phyloP scores from a whole-genome alignment of 208 protist genomes.

The Acanthamoeba rhysodes region DNA sequence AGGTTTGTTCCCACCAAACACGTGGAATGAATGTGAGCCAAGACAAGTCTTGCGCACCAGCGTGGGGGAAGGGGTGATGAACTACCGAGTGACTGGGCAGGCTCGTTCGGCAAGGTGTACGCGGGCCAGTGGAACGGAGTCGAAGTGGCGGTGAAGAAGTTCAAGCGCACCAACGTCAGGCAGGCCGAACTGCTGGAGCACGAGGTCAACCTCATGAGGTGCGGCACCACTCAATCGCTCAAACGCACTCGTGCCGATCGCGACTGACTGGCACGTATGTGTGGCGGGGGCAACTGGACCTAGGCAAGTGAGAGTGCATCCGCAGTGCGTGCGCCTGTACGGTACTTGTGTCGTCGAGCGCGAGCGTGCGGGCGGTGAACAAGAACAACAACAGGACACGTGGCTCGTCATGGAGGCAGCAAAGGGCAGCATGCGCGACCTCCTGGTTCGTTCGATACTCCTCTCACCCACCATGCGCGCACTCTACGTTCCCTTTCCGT shows the following conservation, averaged over 20 bases:
- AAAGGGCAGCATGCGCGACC: background rate
- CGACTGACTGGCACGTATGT: too few relatives aligned
- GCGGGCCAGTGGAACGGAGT: background rate
- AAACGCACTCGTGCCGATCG: too few relatives aligned
- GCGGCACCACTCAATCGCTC: too few relatives aligned
- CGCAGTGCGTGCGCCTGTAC: background rate
- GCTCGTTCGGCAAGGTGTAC: background rate
- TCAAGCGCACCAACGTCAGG: background rate
- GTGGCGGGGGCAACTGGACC: too few relatives aligned
- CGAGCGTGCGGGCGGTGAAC: too few relatives aligned
- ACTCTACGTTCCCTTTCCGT: too few relatives aligned
- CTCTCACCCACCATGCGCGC: too few relatives aligned
- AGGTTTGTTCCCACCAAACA: too few relatives aligned
- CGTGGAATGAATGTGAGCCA: too few relatives aligned
- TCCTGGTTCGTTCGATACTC: background rate
- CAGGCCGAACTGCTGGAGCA: background rate
- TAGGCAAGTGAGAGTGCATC: background rate
- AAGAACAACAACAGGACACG: background rate
- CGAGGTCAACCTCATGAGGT: conserved; percentile 15
- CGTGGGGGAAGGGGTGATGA: too few relatives aligned
- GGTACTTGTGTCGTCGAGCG: background rate
- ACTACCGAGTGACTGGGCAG: background rate
- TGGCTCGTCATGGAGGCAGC: background rate
- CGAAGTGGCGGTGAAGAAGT: background rate
- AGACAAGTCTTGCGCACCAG: too few relatives aligned